These are phyloP conservation scores for Lactarius akahatsu DNA, from an alignment of 768 basidiomycete genomes.

Conservation along the genomic window DNA sequence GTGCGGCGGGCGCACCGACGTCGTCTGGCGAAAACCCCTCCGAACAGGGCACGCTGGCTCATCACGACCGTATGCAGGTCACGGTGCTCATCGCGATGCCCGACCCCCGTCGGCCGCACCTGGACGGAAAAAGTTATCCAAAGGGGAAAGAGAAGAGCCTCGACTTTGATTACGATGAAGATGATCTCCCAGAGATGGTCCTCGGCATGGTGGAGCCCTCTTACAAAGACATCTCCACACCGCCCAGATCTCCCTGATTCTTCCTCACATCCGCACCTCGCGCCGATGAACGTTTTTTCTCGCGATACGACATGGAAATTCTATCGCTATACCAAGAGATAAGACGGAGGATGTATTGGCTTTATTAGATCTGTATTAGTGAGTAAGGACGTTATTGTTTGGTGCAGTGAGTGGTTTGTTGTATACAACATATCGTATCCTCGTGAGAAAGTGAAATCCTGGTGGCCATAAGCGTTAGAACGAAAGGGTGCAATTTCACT, in stretches of 20 bases:
- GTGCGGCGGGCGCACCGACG: no score
- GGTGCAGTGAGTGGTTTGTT: background rate
- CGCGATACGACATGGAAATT: background rate
- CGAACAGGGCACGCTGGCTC: background rate
- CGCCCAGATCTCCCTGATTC: background rate
- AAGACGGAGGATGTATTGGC: constrained; percentile 7
- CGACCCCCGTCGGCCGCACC: constrained; percentile 34
- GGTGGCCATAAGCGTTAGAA: background rate
- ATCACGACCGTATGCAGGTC: constrained; percentile 41
- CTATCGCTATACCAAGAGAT: background rate
- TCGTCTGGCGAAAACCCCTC: background rate
- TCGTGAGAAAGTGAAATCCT: background rate
- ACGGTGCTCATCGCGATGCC: constrained; percentile 63
- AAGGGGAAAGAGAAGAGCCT: constrained; percentile 34
- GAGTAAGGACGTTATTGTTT: constrained; percentile 14
- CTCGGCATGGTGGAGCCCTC: constrained; percentile 47
- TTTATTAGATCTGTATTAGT: constrained; percentile 27
- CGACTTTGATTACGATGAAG: constrained; percentile 31
- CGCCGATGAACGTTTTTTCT: background rate
- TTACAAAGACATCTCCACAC: constrained; percentile 13
- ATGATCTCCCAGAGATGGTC: constrained; percentile 49
- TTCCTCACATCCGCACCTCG: background rate
- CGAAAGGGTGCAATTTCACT: background rate
- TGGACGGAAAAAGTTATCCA: constrained; percentile 1
- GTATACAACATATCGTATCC: constrained; percentile 11